Evolutionary conservation across 1,284 basidiomycete species (phyloP).

Genomic region (Tetrapyrgos nigripes): DNA sequence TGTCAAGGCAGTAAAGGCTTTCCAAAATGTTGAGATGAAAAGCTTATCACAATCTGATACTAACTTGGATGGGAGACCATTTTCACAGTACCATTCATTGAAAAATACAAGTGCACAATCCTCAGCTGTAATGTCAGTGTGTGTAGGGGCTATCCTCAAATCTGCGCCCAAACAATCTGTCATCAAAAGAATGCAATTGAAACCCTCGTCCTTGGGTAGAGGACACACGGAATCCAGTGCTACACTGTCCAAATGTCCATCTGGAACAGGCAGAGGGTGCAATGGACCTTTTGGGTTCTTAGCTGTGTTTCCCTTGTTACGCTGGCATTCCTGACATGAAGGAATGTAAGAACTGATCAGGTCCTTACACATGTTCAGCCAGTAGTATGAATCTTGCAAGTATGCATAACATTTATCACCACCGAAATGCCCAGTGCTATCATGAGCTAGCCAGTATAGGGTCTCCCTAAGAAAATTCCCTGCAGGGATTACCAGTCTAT

Average conservation of each 20-base stretch:
- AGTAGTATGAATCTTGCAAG: constrained; percentile 36
- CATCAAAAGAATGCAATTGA: constrained; percentile 43
- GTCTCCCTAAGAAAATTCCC: constrained; percentile 18
- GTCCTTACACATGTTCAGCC: constrained; percentile 40
- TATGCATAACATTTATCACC: constrained; percentile 24
- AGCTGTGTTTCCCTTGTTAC: constrained; percentile 31
- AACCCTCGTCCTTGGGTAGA: constrained; percentile 34
- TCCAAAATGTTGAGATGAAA: constrained; percentile 31
- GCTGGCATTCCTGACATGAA: constrained; percentile 41
- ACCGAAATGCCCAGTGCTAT: constrained; percentile 28
- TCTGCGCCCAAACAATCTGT: too few relatives aligned
- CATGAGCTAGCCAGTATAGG: too few relatives aligned
- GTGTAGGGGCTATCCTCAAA: too few relatives aligned
- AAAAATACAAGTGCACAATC: too few relatives aligned
- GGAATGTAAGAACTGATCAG: constrained; percentile 35
- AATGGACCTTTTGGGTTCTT: constrained; percentile 27
- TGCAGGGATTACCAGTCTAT: not conserved
- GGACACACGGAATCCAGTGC: constrained; percentile 42
- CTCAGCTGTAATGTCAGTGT: too few relatives aligned
- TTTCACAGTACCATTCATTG: constrained; percentile 38
- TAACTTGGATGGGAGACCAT: constrained; percentile 30
- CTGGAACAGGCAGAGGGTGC: constrained; percentile 38
- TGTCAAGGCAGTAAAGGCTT: not conserved
- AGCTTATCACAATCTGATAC: too few relatives aligned
- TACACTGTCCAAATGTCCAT: too few relatives aligned